Evolutionary conservation across 1,139 yeast species (phyloP), one percentile per base, ranked within the genome.

Genomic region (Magnusiomyces paraingens): DNA sequence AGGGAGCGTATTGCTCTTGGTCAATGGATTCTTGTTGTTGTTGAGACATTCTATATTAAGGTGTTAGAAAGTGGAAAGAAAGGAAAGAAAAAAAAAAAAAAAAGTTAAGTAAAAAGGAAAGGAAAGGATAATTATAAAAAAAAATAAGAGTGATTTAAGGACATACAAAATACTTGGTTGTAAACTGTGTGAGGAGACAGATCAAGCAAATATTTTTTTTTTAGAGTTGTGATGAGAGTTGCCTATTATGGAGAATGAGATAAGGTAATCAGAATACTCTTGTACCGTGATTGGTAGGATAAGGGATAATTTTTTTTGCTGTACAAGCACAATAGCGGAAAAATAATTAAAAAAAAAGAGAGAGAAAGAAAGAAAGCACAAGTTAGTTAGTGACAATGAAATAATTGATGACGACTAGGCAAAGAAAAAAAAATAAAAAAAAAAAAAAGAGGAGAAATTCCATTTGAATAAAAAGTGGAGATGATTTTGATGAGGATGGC

Each of bases 1-100:
- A 86, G 54, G 72, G 72, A 54, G 65, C 62, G 58, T 68, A 70
- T 54, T 61, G 60, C 58, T 63, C 66, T 51, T 44, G 53, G 42
- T 17, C 20, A 40, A 41, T 11, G 35, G 51, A 21, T 43, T 48
- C 3, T 54, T 17, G 39, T 46, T 29, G 47, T 46, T 50, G 45
- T 49, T 50, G 48, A 43, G 29, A 26, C 55, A 36, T 47, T 49
- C 56, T 12, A 51, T 45, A 38, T 46, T 40, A 32, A 47, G 35
- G 35, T n/a, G 26, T 17, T 21, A 21, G 36, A 51, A 43, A 42
- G 46, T 35, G n/a, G 32, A 8, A 44, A 39, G 29, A 43, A 22
- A 29, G 36, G 29, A 6, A 20, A 32, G 14, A 49, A 36, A 43
- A 32, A 17, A 50, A 44, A 22, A 29, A 35, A 11, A 21, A 18